Evolutionary conservation across 495 filamentous ascomycete species (phyloP).

Genomic region (Chaetomium tenue): DNA sequence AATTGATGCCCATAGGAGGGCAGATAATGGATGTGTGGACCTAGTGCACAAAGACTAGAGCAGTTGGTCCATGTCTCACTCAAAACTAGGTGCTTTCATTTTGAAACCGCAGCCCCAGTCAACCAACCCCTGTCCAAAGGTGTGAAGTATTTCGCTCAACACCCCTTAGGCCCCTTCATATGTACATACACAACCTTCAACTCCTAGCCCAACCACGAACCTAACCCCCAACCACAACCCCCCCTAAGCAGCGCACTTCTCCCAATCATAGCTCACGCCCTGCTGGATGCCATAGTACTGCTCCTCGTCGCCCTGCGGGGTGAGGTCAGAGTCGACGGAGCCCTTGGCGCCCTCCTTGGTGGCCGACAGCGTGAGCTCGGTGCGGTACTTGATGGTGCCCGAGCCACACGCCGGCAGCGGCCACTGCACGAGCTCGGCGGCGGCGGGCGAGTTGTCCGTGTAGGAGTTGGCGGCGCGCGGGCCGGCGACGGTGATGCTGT

Average conservation of each 20-base stretch:
- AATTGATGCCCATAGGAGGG: too few species aligned
- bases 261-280: conserved; percentile 11
- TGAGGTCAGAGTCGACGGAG: background rate
- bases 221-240: background rate
- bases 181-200: too few species aligned
- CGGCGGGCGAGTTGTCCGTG: background rate
- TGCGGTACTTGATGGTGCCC: conserved; percentile 7
- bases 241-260: background rate
- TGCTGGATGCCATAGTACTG: conserved; percentile 4
- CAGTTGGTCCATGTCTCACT: too few species aligned
- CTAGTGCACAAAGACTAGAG: too few species aligned
- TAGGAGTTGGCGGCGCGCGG: background rate
- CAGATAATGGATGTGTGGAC: too few species aligned
- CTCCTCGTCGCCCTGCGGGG: background rate
- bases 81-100: too few species aligned
- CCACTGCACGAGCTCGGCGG: background rate
- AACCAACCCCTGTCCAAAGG: too few species aligned
- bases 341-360: background rate
- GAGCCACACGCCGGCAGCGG: background rate
- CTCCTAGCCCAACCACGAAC: too few species aligned
- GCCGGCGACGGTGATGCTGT: background rate
- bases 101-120: too few species aligned
- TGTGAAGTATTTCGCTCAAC: too few species aligned
- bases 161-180: too few species aligned
- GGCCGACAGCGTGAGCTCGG: conserved; percentile 3